A percentile compares a stretch with the other conserved stretches of the same genome.
Evolutionary conservation across 2,329 filamentous ascomycete species (phyloP).

Genomic region (Diaporthe aspalathi): DNA sequence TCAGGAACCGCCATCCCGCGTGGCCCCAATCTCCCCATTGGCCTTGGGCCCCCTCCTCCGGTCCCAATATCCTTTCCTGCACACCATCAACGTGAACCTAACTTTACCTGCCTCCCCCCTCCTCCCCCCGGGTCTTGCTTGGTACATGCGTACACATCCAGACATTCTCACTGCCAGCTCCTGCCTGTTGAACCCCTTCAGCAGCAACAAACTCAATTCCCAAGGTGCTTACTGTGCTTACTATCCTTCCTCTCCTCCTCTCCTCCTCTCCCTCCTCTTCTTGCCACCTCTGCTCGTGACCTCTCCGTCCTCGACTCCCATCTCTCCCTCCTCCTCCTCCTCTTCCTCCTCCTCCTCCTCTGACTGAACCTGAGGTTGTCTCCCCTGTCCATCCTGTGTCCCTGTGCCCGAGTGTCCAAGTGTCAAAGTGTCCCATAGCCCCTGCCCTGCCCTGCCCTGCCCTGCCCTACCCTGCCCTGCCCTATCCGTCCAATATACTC

Average conservation of each 20-base stretch:
- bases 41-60: background rate
- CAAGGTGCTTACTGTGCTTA: slow-evolving; percentile 31
- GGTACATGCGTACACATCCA: too few species aligned
- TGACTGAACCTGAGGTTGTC: background rate
- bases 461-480: slow-evolving; percentile 4
- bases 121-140: slow-evolving; percentile 11
- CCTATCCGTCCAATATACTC: slow-evolving; percentile 22
- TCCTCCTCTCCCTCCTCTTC: background rate
- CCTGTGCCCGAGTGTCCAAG: too few species aligned
- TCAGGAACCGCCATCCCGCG: slow-evolving; percentile 26
- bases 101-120: background rate
- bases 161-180: slow-evolving; percentile 18
- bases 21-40: slow-evolving; percentile 28
- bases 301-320: background rate
- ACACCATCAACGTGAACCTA: slow-evolving; percentile 24
- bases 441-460: background rate
- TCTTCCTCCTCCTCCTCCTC: background rate
- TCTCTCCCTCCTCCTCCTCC: background rate
- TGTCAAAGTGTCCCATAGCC: too few species aligned
- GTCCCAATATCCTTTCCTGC: slow-evolving; percentile 15
- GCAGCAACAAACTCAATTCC: slow-evolving; percentile 7
- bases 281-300: background rate
- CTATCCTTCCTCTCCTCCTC: background rate
- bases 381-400: too few species aligned
- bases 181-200: background rate